Evolutionary conservation across 495 filamentous ascomycete species (phyloP).

Genomic region (Peziza echinospora): DNA sequence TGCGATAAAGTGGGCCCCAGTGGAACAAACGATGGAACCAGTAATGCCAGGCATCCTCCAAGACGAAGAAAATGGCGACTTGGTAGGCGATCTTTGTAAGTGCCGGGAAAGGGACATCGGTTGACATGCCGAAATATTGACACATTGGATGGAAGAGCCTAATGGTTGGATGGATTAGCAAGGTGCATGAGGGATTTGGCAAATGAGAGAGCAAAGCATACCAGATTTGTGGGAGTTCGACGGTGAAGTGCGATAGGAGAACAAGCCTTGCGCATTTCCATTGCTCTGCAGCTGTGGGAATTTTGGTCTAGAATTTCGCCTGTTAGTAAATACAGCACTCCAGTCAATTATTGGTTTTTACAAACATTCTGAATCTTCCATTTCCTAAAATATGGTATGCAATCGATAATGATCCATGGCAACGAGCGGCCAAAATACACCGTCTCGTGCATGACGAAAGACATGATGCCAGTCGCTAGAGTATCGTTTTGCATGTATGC

Average conservation of each 20-base stretch:
- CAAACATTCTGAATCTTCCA: constrained; percentile 85
- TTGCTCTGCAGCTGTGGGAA: constrained; percentile 74
- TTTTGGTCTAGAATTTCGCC: constrained; percentile 41
- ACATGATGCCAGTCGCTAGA: constrained; percentile 89
- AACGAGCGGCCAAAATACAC: constrained; percentile 86
- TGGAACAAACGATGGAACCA: constrained; percentile 87
- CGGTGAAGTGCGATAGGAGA: constrained; percentile 81
- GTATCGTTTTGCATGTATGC: constrained; percentile 97
- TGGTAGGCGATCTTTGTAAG: constrained; percentile 73
- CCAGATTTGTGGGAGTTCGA: constrained; percentile 97
- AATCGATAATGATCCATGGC: constrained; percentile 86
- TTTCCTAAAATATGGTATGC: constrained; percentile 61
- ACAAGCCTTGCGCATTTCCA: constrained; percentile 85
- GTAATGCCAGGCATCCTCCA: constrained; percentile 98
- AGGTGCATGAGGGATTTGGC: not conserved
- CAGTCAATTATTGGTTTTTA: constrained; percentile 4
- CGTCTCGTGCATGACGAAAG: constrained; percentile 80
- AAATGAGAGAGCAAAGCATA: constrained; percentile 18
- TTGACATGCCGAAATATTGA: constrained; percentile 72
- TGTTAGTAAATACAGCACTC: constrained; percentile 2
- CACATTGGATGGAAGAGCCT: constrained; percentile 90
- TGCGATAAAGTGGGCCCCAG: constrained; percentile 84
- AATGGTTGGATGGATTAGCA: not conserved
- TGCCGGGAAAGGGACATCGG: constrained; percentile 72
- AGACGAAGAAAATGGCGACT: constrained; percentile 79